phyloP scores from a whole-genome alignment of 768 basidiomycete genomes.

The Tubosaeta brunneosetosa region DNA sequence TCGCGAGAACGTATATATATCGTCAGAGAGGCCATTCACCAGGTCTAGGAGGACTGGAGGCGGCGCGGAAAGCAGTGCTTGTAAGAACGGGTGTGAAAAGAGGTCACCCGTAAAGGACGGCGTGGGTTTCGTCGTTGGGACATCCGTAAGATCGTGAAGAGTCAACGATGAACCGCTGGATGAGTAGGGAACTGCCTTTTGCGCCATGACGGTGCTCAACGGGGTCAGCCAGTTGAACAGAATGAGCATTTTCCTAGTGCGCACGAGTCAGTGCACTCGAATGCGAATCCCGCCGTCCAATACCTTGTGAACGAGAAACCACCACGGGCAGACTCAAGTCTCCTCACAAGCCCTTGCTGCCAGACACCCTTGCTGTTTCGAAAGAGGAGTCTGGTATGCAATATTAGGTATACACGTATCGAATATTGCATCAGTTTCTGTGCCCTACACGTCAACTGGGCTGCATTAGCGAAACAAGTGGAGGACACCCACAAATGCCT shows the following conservation, averaged over 20 bases:
- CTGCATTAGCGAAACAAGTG: neutral
- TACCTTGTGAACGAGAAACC: constrained; percentile 77
- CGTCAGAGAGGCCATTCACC: constrained; percentile 69
- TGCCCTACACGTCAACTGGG: constrained; percentile 1
- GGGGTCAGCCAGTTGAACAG: constrained; percentile 85
- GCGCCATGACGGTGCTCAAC: constrained; percentile 63
- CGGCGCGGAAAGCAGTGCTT: constrained; percentile 71
- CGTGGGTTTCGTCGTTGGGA: constrained; percentile 3
- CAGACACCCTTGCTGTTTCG: constrained; percentile 41
- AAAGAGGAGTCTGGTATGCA: constrained; percentile 57
- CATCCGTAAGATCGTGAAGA: constrained; percentile 19
- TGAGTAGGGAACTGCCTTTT: constrained; percentile 63
- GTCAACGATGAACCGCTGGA: constrained; percentile 26
- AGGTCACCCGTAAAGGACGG: constrained; percentile 17
- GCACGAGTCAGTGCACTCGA: constrained; percentile 2
- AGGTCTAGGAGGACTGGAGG: constrained; percentile 81
- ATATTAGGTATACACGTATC: constrained; percentile 66
- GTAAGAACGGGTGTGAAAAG: constrained; percentile 58
- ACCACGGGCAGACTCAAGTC: constrained; percentile 48
- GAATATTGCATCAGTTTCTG: constrained; percentile 89
- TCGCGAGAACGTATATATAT: constrained; percentile 69
- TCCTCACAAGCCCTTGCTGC: constrained; percentile 53
- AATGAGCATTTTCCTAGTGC: constrained; percentile 66
- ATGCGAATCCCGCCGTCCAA: constrained; percentile 4
- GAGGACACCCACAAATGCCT: constrained; percentile 64